These are phyloP conservation scores for Eimeria brunetti DNA, from an alignment of 169 alveolate genomes.

Conservation along the genomic window DNA sequence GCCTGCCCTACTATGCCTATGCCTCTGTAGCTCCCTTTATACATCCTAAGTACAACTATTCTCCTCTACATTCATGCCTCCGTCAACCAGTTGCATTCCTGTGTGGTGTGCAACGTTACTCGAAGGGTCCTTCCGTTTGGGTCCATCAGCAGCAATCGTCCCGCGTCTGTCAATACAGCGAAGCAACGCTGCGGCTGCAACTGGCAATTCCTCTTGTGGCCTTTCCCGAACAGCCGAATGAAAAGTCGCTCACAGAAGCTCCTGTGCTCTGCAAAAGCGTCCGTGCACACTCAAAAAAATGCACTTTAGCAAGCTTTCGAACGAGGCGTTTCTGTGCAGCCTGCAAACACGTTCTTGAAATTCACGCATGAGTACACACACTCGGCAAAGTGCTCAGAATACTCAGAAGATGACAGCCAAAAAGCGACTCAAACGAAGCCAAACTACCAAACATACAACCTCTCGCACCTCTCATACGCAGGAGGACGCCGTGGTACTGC, in stretches of 20 bases:
- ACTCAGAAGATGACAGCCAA: neutral
- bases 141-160: conserved; percentile 55
- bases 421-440: neutral
- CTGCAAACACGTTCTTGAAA: neutral
- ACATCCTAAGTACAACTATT: too few species aligned
- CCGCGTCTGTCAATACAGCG: conserved; percentile 37
- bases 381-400: neutral
- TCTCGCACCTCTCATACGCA: conserved; percentile 59
- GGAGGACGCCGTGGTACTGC: conserved; percentile 50
- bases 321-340: neutral
- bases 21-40: neutral
- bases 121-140: conserved; percentile 34
- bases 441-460: neutral
- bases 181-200: conserved; percentile 75
- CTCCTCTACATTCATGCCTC: too few species aligned
- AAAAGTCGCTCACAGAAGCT: conserved; percentile 68
- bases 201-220: conserved; percentile 63
- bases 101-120: neutral
- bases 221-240: conserved; percentile 29
- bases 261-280: conserved; percentile 20
- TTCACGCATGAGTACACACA: neutral
- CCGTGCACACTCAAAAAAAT: neutral
- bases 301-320: neutral
- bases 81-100: neutral
- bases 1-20: neutral